These are phyloP conservation scores for Pneumocystis murina DNA, from an alignment of 1,139 yeast genomes.

Conservation along the genomic window DNA sequence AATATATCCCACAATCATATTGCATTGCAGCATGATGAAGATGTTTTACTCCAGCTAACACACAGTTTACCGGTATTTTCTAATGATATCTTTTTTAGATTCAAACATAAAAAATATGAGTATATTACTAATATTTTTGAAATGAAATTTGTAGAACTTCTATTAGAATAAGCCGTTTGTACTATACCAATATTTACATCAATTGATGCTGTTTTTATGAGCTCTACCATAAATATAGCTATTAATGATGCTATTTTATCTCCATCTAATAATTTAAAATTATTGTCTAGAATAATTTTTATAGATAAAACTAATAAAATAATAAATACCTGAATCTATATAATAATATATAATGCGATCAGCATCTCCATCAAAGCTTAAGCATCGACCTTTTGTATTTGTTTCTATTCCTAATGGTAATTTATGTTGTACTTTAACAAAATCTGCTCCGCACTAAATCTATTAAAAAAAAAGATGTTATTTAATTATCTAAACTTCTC, in stretches of 20 bases:
- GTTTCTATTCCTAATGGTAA: conserved; percentile 50
- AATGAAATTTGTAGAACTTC: conserved; percentile 67
- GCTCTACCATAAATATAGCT: conserved; percentile 50
- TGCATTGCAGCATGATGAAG: conserved; percentile 75
- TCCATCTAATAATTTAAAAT: conserved; percentile 72
- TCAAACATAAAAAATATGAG: background rate
- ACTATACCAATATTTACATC: conserved; percentile 57
- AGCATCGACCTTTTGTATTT: conserved; percentile 34
- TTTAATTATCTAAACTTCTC: conserved; percentile 9
- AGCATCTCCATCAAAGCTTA: conserved; percentile 95
- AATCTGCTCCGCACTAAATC: conserved; percentile 81
- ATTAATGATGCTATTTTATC: conserved; percentile 81
- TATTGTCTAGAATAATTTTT: conserved; percentile 19
- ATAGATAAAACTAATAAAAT: background rate
- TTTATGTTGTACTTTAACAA: conserved; percentile 73
- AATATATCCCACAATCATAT: conserved; percentile 83
- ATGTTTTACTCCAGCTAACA: conserved; percentile 94
- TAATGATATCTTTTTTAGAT: background rate
- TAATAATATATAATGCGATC: conserved; percentile 85
- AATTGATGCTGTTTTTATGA: conserved; percentile 31
- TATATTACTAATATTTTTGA: conserved; percentile 33
- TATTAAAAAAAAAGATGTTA: background rate
- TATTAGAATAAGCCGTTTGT: conserved; percentile 97
- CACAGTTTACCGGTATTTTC: conserved; percentile 64
- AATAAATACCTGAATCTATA: conserved; percentile 23